These are phyloP conservation scores for Trichoderma brevicompactum DNA, from an alignment of 2,329 filamentous ascomycete genomes.

Conservation along the genomic window DNA sequence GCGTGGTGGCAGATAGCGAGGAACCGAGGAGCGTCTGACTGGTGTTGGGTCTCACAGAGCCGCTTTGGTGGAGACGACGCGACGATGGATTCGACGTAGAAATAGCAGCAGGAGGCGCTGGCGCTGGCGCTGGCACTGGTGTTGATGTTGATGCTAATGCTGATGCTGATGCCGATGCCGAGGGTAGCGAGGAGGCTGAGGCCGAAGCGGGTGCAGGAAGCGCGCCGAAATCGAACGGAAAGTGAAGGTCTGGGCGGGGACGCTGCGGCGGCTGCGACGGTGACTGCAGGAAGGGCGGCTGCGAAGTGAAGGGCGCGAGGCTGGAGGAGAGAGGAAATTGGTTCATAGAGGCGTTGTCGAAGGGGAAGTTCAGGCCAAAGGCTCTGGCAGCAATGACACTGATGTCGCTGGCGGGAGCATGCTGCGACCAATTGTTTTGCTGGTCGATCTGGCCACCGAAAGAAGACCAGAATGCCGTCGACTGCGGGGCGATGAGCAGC, in stretches of 20 bases:
- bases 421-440: not conserved
- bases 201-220: not conserved
- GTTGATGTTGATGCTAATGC: no score
- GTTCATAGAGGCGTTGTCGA: not conserved
- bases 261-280: not conserved
- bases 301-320: not conserved
- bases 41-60: not conserved
- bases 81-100: not conserved
- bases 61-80: not conserved
- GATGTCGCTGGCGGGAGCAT: not conserved
- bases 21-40: not conserved
- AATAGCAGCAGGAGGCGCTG: not conserved
- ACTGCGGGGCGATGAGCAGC: not conserved
- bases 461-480: not conserved
- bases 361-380: not conserved
- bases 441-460: not conserved
- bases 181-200: not conserved
- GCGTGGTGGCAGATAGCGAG: not conserved
- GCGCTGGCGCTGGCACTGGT: no score
- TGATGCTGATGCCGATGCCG: not conserved
- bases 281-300: constrained; percentile 10
- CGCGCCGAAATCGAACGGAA: not conserved
- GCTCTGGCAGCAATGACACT: not conserved
- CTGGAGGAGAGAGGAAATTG: not conserved
- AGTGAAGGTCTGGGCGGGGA: not conserved